phyloP scores from a whole-genome alignment of 1,284 basidiomycete species.

The Melampsora larici-populina region DNA sequence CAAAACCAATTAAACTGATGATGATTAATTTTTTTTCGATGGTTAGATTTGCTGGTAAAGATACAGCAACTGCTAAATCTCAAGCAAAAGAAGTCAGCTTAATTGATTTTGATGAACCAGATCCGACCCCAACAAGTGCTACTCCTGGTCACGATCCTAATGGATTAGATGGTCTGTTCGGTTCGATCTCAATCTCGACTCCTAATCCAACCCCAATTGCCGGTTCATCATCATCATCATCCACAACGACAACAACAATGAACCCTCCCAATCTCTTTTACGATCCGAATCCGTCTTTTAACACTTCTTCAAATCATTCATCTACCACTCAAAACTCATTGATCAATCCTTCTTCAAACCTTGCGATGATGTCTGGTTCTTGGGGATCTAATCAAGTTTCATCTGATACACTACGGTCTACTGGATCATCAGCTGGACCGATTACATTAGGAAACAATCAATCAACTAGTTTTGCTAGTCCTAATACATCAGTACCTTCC shows the following conservation, averaged over 20 bases:
- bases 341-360: conserved; percentile 10
- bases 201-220: conserved; percentile 1
- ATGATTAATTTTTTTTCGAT: background rate
- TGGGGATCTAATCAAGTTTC: conserved; percentile 4
- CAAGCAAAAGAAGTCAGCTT: conserved; percentile 42
- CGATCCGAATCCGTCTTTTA: conserved; percentile 24
- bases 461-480: background rate
- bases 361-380: background rate
- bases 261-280: conserved; percentile 23
- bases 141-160: background rate
- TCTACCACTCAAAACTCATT: background rate
- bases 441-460: background rate
- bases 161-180: conserved; percentile 18
- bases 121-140: background rate
- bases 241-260: no score
- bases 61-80: conserved; percentile 32
- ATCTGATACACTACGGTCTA: conserved; percentile 7
- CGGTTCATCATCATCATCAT: background rate
- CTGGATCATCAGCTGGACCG: conserved; percentile 4
- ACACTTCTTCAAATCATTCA: background rate
- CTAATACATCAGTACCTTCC: background rate
- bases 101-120: conserved; percentile 40
- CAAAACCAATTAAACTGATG: background rate
- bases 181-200: conserved; percentile 13
- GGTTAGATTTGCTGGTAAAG: conserved; percentile 35